Evolutionary conservation across 768 basidiomycete species (phyloP).

Genomic region (Agrocybe pediades): DNA sequence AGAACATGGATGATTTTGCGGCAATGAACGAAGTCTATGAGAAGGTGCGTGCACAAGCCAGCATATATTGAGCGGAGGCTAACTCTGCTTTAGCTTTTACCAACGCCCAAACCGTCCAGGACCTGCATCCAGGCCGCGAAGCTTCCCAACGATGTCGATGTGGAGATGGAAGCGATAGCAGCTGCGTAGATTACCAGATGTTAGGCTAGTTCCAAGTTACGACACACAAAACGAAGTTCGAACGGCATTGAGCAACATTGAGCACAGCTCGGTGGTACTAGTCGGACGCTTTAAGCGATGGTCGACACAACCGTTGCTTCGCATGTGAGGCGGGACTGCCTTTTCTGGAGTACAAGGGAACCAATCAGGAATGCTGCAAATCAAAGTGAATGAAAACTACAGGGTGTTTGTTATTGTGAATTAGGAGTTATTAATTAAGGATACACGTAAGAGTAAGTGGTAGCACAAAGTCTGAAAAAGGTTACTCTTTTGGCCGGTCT

Average conservation of each 20-base stretch:
- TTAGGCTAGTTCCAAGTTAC: not conserved
- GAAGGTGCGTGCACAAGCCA: constrained; percentile 34
- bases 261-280: too few relatives aligned
- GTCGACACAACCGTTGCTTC: too few relatives aligned
- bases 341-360: not conserved
- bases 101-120: constrained; percentile 66
- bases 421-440: too few relatives aligned
- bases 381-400: too few relatives aligned
- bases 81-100: constrained; percentile 37
- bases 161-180: constrained; percentile 77
- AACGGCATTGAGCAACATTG: too few relatives aligned
- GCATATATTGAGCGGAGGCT: not conserved
- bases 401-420: too few relatives aligned
- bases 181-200: constrained; percentile 24
- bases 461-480: too few relatives aligned
- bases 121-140: constrained; percentile 76
- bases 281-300: too few relatives aligned
- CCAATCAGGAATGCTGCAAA: not conserved
- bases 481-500: not conserved
- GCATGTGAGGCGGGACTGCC: not conserved
- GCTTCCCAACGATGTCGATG: constrained; percentile 67
- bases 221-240: too few relatives aligned
- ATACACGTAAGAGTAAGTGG: too few relatives aligned
- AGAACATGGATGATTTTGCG: constrained; percentile 57
- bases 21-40: constrained; percentile 61